Base-by-base conservation (phyloP, 2,329 filamentous ascomycete genomes). In the Stagonosporopsis vannaccii region DNA sequence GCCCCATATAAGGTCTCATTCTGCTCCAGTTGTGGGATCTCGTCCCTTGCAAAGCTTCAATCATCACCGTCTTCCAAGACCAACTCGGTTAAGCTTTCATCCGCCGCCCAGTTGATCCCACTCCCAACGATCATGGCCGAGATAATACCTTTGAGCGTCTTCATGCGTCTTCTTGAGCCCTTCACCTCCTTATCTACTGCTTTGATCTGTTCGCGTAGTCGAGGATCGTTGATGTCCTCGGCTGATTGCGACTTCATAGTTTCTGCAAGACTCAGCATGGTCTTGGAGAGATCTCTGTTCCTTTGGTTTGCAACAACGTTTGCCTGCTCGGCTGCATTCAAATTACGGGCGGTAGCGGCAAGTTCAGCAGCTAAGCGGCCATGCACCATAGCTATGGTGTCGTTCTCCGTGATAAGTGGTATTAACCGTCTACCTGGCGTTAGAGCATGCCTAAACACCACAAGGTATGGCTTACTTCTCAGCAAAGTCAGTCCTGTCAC, bases 41-140 rank as follows among this genome's bases (percentile, higher is more conserved):
- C 13, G 13, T 20, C 6, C 6, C n/a, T 7, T 20, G 6, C 17
- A 13, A 17, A 46, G 28, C 19, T 36, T 56, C 47, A 56, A 13
- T 74, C 74, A 23, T 84, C 77, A 43, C 78, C 78, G 47, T 88
- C 86, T 11, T 91, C 91, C 59, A 96, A 80, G 23, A 96, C 91
- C 58, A 94, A 81, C 46, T 86, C 84, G 55, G 85, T 81, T 59
- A 96, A 78, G 56, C 80, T 81, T 47, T 87, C 82, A 74, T 96
- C 87, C 36, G 84, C 80, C 12, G 86, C 87, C 92, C 92, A 96
- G 69, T 96, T 87, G 50, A 95, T 81, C 42, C 92, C 92, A 73
- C 91, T 96, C 3, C 90, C 91, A 5, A 87, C 90, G 42, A 96
- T 84, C 51, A 92, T 83, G 17, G 89, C 91, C 68, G 89, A 90